Conservation (phyloP, 768 basidiomycete genomes). For the Lactarius deliciosus region DNA sequence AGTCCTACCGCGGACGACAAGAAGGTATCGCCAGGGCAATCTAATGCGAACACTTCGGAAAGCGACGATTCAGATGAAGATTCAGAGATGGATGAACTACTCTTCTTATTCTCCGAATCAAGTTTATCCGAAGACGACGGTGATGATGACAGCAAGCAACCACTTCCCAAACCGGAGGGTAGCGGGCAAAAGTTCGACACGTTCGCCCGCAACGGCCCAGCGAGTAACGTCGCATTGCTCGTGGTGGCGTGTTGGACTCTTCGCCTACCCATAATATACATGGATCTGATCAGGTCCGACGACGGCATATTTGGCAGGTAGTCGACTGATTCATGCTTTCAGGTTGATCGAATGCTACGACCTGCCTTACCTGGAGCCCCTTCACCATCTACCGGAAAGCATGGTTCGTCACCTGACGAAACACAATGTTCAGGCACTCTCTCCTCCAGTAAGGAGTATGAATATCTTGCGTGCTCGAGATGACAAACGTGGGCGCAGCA, state of each 20-base stretch:
- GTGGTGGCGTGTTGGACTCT: constrained; percentile 77
- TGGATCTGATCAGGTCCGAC: constrained; percentile 66
- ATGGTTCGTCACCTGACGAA: constrained; percentile 74
- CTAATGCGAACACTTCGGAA: constrained; percentile 34
- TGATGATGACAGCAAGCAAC: constrained; percentile 22
- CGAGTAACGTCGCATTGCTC: constrained; percentile 63
- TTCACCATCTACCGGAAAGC: constrained; percentile 56
- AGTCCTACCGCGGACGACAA: constrained; percentile 24
- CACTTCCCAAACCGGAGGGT: constrained; percentile 19
- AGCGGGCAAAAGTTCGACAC: constrained; percentile 22
- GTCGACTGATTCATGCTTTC: background rate
- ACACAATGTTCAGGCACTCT: constrained; percentile 62
- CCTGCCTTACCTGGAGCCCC: constrained; percentile 78
- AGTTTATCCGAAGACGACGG: constrained; percentile 36
- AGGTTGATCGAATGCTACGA: constrained; percentile 75
- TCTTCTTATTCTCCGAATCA: constrained; percentile 42
- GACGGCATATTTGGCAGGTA: background rate
- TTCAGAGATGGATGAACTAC: constrained; percentile 42
- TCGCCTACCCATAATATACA: constrained; percentile 71
- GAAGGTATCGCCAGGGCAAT: background rate
- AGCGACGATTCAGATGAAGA: constrained; percentile 34
- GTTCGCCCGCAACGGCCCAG: constrained; percentile 40
- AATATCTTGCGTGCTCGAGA: constrained; percentile 3
- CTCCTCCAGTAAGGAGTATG: constrained; percentile 58
- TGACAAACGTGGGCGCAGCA: constrained; percentile 38